Base-by-base conservation (phyloP, 805 yeast genomes). In the Candida coquimbonensis region DNA sequence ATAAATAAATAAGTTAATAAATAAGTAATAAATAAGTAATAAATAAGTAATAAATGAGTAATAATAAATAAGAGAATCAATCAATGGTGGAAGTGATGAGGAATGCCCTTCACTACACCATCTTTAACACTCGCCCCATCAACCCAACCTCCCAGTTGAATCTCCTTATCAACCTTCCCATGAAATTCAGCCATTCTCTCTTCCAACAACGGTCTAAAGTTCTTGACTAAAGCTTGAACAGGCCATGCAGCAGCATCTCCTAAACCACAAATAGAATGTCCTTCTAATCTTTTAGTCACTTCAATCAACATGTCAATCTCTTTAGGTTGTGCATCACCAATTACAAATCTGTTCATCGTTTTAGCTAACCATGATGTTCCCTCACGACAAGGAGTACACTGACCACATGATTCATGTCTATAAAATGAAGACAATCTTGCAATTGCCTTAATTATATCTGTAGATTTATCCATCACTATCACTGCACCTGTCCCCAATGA, bases 211-310 rank as follows among this genome's bases (percentile, higher is more conserved):
- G 95, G 95, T 64, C 87, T 78, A 77, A 87, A 87, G 53, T 85
- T 82, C 65, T 83, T 82, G 57, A 87, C 84, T 54, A 87, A 76
- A 48, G 96, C 96, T 69, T 87, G 95, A 51, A 87, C 77, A 39
- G 96, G 96, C 96, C 96, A 87, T 29, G 93, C 89, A 48, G 95
- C 88, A 32, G 96, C 96, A 62, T 87, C 96, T 49, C 96, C 96
- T 61, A 87, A 74, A 31, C 95, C 96, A 71, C 96, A 87, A 60
- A 87, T 87, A 43, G 95, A 86, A 68, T 87, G 96, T 42, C 95
- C 95, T 68, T 87, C 95, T 56, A 87, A 80, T 65, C 86, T 88
- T 70, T 86, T 84, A 49, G 90, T 81, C 57, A 87, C 78, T 69
- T 87, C 96, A 58, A 77, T 74, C 48, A 88, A 80, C 86, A 79